A percentile compares a stretch with the other conserved stretches of the same genome.
phyloP scores from a whole-genome alignment of 2,329 filamentous ascomycete species.

The Colletotrichum higginsianum region DNA sequence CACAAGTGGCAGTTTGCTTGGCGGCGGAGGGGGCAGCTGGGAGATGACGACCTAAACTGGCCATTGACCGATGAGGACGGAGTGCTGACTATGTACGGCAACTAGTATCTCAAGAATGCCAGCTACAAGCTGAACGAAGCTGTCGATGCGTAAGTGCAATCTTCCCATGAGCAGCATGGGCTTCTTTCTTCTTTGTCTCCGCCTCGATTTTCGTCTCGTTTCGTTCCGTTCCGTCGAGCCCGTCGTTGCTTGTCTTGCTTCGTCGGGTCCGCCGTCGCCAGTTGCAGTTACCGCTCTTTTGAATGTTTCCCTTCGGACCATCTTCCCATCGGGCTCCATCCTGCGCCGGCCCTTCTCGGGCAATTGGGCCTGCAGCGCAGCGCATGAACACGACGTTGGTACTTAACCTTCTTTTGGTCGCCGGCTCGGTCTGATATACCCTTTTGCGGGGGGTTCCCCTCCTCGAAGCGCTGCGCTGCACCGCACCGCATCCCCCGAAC shows the following conservation, averaged over 20 bases:
- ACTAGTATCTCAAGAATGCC: conserved; percentile 63
- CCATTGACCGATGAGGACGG: background rate
- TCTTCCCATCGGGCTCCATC: conserved; percentile 32
- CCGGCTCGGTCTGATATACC: conserved; percentile 44
- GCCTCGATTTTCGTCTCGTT: conserved; percentile 17
- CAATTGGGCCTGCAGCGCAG: conserved; percentile 45
- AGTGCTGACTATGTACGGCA: conserved; percentile 38
- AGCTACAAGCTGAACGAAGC: conserved; percentile 68
- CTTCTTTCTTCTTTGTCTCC: conserved; percentile 29
- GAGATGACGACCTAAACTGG: background rate
- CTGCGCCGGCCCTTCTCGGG: conserved; percentile 46
- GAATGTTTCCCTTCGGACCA: conserved; percentile 25
- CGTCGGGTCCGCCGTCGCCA: conserved; percentile 4
- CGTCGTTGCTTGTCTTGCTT: conserved; percentile 9
- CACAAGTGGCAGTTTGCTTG: conserved; percentile 13
- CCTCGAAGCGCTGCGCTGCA: conserved; percentile 23
- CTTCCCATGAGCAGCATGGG: conserved; percentile 44
- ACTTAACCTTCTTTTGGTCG: conserved; percentile 23
- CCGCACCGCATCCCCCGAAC: conserved; percentile 11
- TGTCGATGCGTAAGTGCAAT: conserved; percentile 68
- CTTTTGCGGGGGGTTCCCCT: conserved; percentile 49
- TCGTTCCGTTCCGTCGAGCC: conserved; percentile 17
- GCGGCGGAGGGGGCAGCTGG: conserved; percentile 17
- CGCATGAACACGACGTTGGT: conserved; percentile 41
- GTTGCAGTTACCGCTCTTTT: conserved; percentile 28